Evolutionary conservation across 2,329 filamentous ascomycete genomes (phyloP).

Genomic region (Ascosphaera pollenicola): DNA sequence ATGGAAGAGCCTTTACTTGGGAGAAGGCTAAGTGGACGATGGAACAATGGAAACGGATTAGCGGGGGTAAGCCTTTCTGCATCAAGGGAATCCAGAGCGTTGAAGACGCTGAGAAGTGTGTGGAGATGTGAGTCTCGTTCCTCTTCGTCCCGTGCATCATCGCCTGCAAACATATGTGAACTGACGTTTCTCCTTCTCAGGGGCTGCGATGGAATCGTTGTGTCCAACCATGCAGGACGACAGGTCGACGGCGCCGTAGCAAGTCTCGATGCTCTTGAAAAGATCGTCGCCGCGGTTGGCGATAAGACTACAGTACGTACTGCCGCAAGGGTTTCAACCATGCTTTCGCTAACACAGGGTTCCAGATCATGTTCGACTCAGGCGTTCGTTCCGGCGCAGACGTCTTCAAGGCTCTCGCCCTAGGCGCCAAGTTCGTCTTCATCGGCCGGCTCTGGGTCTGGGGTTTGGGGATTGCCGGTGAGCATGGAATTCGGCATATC

Average conservation of each 20-base stretch:
- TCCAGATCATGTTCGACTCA: constrained; percentile 24
- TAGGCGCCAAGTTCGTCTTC: constrained; percentile 36
- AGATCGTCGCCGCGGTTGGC: constrained; percentile 26
- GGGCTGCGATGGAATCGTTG: constrained; percentile 5
- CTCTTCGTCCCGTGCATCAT: no score
- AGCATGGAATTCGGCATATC: constrained; percentile 30
- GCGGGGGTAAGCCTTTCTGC: constrained; percentile 32
- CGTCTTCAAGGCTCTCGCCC: constrained; percentile 24
- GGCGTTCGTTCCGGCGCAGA: constrained; percentile 25
- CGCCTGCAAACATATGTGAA: no score
- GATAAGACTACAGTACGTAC: constrained; percentile 5
- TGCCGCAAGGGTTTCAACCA: not conserved
- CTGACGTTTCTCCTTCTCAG: no score
- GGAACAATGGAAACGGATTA: constrained; percentile 25
- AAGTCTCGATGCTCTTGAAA: constrained; percentile 27
- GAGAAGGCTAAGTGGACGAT: constrained; percentile 33
- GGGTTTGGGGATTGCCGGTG: constrained; percentile 32
- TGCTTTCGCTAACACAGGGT: not conserved
- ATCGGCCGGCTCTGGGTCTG: constrained; percentile 37
- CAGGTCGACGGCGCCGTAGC: constrained; percentile 24
- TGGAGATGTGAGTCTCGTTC: constrained; percentile 20
- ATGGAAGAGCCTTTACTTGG: constrained; percentile 34
- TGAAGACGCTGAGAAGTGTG: constrained; percentile 22
- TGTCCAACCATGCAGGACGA: constrained; percentile 28
- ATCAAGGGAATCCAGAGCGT: constrained; percentile 32